These are phyloP conservation scores for Mucor circinelloides DNA, from an alignment of 371 early-diverging fungal species.

Conservation along the genomic window DNA sequence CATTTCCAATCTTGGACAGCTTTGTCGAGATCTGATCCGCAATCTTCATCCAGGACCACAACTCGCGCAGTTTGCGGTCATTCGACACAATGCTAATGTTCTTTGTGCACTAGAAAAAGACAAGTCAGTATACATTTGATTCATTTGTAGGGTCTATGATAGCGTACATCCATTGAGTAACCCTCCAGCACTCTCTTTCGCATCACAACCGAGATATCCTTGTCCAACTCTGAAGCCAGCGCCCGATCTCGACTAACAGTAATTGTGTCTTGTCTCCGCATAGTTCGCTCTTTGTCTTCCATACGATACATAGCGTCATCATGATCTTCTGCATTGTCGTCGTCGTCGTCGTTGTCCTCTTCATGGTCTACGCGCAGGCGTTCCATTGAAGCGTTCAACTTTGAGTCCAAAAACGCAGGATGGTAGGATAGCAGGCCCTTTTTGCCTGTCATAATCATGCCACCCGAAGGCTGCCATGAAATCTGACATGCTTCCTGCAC, in stretches of 20 bases:
- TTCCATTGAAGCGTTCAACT: not conserved
- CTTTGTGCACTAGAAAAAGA: slow-evolving; percentile 32
- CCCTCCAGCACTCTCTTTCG: slow-evolving; percentile 68
- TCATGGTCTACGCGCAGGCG: not conserved
- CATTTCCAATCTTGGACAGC: slow-evolving; percentile 51
- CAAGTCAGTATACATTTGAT: not conserved
- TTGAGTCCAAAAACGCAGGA: not conserved
- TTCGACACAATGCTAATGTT: slow-evolving; percentile 41
- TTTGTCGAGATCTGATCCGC: slow-evolving; percentile 62
- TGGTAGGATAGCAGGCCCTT: slow-evolving; percentile 30
- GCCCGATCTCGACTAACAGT: not conserved
- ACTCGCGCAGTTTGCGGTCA: slow-evolving; percentile 51
- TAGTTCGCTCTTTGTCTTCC: not conserved
- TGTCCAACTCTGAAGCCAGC: slow-evolving; percentile 37
- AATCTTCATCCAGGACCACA: slow-evolving; percentile 80
- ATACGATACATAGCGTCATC: not conserved
- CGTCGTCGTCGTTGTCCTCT: not conserved
- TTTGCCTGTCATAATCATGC: slow-evolving; percentile 55
- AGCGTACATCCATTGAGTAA: slow-evolving; percentile 74
- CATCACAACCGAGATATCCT: slow-evolving; percentile 82
- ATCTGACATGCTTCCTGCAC: slow-evolving; percentile 64
- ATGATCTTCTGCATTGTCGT: not conserved
- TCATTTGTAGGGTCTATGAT: not conserved
- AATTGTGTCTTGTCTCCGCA: not conserved
- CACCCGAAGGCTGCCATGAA: slow-evolving; percentile 68